Base-by-base conservation (phyloP, 192 early-diverging fungal species). In the Linnemannia hyalina region DNA sequence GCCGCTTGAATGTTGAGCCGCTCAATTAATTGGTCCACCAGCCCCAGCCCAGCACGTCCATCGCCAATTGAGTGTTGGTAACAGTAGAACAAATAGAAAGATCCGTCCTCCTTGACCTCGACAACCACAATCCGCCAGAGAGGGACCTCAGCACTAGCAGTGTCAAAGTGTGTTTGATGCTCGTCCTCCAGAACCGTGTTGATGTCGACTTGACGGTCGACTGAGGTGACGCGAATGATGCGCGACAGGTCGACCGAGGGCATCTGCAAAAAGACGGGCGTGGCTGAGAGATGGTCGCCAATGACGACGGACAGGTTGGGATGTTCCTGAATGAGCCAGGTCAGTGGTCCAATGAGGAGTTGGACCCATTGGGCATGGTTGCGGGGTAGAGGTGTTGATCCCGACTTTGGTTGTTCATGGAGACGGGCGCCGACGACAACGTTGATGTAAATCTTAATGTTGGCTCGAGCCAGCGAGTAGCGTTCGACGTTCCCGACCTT, bases 91-190 rank as follows among this genome's bases (percentile, higher is more conserved):
- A 84, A 32, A 69, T 52, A 84, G 68, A 79, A 84, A 0, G 82
- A 75, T 38, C 75, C 44, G 26, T 80, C 82, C 8, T 70, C n/a
- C 52, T 84, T 71, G 52, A 84, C 82, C 23, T 80, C 69, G 9
- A 47, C 82, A 9, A 84, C 77, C 13, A 76, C 63, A 55, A 78
- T 76, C 29, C 74, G 73, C 82, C 82, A 84, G 68, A 84, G 82
- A n/a, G 82, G 82, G 35, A 76, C 41, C 38, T 75, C 52, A n/a
- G 41, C n/a, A 18, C 76, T 44, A 1, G 46, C 10, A 20, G 26
- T 10, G 65, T 79, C 77, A 68, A 80, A 85, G 2, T 38, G 52
- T 0, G 20, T 3, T 0, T 47, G 32, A 52, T 85, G 82, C n/a
- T 85, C 82, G 1, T 75, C 36, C 57, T 79, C 77, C 10, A 85